These are phyloP conservation scores for Anethum foeniculum DNA, from an alignment of 140 eudicot species.

Conservation along the genomic window DNA sequence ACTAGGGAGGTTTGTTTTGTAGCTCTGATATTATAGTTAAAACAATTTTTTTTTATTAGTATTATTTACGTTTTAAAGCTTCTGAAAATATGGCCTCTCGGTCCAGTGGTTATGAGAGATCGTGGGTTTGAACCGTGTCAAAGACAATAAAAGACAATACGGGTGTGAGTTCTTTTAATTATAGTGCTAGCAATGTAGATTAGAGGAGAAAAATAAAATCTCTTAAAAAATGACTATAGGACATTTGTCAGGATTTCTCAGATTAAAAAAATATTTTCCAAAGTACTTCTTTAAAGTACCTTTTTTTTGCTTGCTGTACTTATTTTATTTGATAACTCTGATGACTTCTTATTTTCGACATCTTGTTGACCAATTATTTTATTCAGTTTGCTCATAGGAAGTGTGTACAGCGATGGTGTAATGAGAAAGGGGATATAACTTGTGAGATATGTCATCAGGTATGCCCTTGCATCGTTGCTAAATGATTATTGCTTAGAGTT, in stretches of 20 bases:
- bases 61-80: not conserved
- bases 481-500: not conserved
- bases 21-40: not conserved
- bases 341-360: not conserved
- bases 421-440: conserved; percentile 67
- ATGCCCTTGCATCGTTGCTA: not conserved
- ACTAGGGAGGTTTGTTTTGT: not conserved
- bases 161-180: too few relatives aligned
- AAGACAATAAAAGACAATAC: too few relatives aligned
- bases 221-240: not conserved
- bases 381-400: conserved; percentile 79
- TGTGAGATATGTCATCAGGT: conserved; percentile 90
- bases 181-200: not conserved
- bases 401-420: conserved; percentile 82
- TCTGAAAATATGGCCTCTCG: too few relatives aligned
- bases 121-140: too few relatives aligned
- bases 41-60: not conserved
- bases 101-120: too few relatives aligned
- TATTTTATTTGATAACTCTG: not conserved
- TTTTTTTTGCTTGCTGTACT: not conserved
- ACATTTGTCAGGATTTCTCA: not conserved
- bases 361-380: not conserved
- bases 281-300: not conserved
- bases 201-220: not conserved
- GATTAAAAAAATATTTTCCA: not conserved